Percentiles rank a stretch among this genome's conserved stretches.
phyloP scores from a whole-genome alignment of 2,329 filamentous ascomycete species.

The Cladosporium phlei region DNA sequence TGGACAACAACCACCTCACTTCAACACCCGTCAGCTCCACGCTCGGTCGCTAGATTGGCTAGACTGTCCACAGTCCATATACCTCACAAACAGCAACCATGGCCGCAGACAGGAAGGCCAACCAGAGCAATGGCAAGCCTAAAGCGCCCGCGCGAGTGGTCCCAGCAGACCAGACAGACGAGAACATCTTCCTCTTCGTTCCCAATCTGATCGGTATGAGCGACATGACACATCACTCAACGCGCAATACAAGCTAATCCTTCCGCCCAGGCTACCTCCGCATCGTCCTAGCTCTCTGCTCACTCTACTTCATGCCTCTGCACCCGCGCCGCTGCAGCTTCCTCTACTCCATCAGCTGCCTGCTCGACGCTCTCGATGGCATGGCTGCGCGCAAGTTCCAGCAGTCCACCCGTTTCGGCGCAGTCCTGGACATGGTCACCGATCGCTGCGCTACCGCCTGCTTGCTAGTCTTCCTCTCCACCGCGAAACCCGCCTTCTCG shows the following conservation, averaged over 20 bases:
- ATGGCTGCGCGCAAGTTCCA: conserved; percentile 82
- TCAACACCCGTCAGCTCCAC: no score
- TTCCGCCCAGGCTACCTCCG: conserved; percentile 43
- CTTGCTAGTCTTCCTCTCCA: conserved; percentile 87
- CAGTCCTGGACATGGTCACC: conserved; percentile 97
- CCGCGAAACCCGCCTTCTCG: conserved; percentile 89
- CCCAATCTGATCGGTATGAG: conserved; percentile 49
- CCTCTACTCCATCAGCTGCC: conserved; percentile 87
- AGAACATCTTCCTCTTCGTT: conserved; percentile 53
- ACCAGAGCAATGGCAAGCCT: conserved; percentile 25
- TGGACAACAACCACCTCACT: no score
- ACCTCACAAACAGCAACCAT: conserved; percentile 2
- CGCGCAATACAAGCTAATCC: not conserved
- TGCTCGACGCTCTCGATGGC: conserved; percentile 92
- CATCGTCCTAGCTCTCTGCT: conserved; percentile 66
- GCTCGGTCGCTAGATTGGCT: no score
- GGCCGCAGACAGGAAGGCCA: conserved; percentile 8
- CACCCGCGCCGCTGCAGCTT: conserved; percentile 93
- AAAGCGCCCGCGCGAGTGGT: conserved; percentile 18
- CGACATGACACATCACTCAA: not conserved
- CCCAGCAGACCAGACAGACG: conserved; percentile 33
- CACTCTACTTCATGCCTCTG: conserved; percentile 97
- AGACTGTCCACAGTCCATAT: no score
- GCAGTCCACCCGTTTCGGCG: conserved; percentile 92
- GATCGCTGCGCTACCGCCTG: conserved; percentile 96